A percentile compares a stretch with the other conserved stretches of the same genome.
These are phyloP conservation scores for Calocera cornea DNA, from an alignment of 768 basidiomycete species.

Conservation along the genomic window DNA sequence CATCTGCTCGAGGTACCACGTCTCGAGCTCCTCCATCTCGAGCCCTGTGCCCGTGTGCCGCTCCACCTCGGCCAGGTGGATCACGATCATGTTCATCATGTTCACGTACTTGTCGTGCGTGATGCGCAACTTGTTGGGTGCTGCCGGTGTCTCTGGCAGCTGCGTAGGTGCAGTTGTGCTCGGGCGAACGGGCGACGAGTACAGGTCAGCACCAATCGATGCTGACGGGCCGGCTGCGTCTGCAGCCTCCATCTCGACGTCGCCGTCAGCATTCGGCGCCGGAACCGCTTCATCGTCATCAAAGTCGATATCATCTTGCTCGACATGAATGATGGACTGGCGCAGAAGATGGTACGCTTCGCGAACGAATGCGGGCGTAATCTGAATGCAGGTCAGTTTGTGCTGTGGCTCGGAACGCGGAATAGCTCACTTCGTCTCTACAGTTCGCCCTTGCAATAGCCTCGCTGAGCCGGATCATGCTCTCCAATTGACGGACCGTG, in stretches of 20 bases:
- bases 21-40: slow-evolving; percentile 81
- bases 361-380: slow-evolving; percentile 83
- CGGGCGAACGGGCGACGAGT: slow-evolving; percentile 19
- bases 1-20: slow-evolving; percentile 89
- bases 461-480: slow-evolving; percentile 95
- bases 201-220: slow-evolving; percentile 6
- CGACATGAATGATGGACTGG: slow-evolving; percentile 98
- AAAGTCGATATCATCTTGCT: slow-evolving; percentile 96
- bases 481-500: slow-evolving; percentile 94
- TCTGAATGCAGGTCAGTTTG: slow-evolving; percentile 33
- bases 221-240: slow-evolving; percentile 29
- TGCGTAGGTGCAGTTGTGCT: slow-evolving; percentile 20
- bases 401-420: neutral
- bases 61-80: slow-evolving; percentile 69
- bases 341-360: slow-evolving; percentile 89
- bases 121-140: slow-evolving; percentile 60
- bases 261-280: slow-evolving; percentile 41
- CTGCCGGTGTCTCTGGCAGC: slow-evolving; percentile 19
- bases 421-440: slow-evolving; percentile 57
- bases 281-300: slow-evolving; percentile 79
- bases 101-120: slow-evolving; percentile 91
- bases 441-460: slow-evolving; percentile 97
- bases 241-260: slow-evolving; percentile 30
- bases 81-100: slow-evolving; percentile 74
- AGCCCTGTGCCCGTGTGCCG: slow-evolving; percentile 59